A percentile compares a stretch with the other conserved stretches of the same genome.
phyloP scores from a whole-genome alignment of 2,329 filamentous ascomycete genomes.

The Curvularia lunata region DNA sequence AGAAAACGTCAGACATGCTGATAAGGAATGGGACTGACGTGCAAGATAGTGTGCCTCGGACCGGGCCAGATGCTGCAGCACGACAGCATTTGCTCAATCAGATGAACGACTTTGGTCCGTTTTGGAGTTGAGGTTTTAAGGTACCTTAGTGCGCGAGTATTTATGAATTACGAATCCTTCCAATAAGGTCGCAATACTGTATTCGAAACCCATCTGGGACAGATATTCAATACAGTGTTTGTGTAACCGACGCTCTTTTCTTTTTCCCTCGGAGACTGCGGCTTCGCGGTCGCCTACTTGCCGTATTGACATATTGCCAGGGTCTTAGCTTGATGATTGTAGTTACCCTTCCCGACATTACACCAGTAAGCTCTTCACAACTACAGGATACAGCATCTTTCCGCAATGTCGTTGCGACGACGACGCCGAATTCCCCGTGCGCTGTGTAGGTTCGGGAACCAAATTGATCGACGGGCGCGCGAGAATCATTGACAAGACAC shows the following conservation, averaged over 20 bases:
- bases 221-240: background rate
- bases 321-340: background rate
- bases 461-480: background rate
- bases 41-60: conserved; percentile 18
- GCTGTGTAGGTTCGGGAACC: background rate
- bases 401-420: background rate
- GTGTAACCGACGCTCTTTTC: background rate
- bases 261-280: background rate
- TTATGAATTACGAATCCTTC: background rate
- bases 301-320: background rate
- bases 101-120: conserved; percentile 32
- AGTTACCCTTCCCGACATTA: background rate
- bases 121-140: conserved; percentile 22
- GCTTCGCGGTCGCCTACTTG: background rate
- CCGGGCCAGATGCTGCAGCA: conserved; percentile 21
- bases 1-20: background rate
- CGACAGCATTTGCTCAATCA: conserved; percentile 18
- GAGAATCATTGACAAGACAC: background rate
- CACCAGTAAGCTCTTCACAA: background rate
- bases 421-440: background rate
- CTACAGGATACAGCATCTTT: background rate
- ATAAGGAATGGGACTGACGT: conserved; percentile 11
- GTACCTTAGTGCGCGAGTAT: background rate
- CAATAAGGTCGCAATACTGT: background rate
- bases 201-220: background rate